Evolutionary conservation across 2,329 filamentous ascomycete species (phyloP).

Genomic region (Lecanicillium sp.): DNA sequence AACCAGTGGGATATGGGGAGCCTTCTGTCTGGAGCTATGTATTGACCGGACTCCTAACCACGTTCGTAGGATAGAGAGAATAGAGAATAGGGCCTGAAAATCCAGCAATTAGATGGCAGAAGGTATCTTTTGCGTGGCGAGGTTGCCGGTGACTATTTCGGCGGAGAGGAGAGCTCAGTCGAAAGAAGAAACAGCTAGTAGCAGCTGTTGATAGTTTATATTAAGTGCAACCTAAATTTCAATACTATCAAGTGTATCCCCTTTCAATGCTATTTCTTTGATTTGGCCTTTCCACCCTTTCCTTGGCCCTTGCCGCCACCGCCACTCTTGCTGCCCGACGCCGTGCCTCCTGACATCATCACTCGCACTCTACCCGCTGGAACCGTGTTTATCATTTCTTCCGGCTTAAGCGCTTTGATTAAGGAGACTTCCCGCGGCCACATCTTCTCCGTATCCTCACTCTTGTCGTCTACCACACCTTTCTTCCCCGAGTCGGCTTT

Average conservation of each 20-base stretch:
- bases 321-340: conserved; percentile 32
- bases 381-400: conserved; percentile 73
- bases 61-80: conserved; percentile 43
- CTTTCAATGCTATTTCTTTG: conserved; percentile 2
- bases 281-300: conserved; percentile 19
- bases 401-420: conserved; percentile 70
- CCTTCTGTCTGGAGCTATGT: conserved; percentile 66
- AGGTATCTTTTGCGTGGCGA: not conserved
- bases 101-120: too few species aligned
- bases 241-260: not conserved
- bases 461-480: conserved; percentile 52
- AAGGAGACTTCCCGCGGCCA: conserved; percentile 84
- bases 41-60: conserved; percentile 54
- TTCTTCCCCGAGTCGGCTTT: conserved; percentile 53
- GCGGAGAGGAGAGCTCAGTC: too few species aligned
- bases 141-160: conserved; percentile 7
- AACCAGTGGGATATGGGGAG: conserved; percentile 67
- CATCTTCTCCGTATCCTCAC: conserved; percentile 62
- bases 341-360: conserved; percentile 58
- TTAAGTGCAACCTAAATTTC: too few species aligned
- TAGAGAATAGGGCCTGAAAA: not conserved
- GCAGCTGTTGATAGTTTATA: not conserved
- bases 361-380: conserved; percentile 75
- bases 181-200: too few species aligned
- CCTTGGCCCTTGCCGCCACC: conserved; percentile 24